Percentiles rank a stretch among this genome's conserved stretches.
phyloP scores from a whole-genome alignment of 192 early-diverging fungal species.

The Chytriomyces hyalinus region DNA sequence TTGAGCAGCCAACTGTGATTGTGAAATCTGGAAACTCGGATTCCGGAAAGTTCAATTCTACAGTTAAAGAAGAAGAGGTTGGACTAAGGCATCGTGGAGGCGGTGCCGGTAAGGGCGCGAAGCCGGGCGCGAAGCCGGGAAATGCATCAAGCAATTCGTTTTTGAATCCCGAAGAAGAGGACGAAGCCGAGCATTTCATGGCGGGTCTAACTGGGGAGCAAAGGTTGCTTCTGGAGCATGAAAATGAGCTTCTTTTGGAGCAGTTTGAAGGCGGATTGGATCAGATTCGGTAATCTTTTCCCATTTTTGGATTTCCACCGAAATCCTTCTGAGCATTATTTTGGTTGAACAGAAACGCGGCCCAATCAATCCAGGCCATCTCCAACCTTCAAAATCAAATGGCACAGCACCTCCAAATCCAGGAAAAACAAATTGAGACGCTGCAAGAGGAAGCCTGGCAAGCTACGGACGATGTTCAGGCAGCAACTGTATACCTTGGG shows the following conservation, averaged over 20 bases:
- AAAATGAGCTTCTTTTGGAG: conserved; percentile 45
- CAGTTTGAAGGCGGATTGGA: conserved; percentile 49
- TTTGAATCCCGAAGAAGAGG: not conserved
- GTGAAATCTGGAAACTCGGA: conserved; percentile 8
- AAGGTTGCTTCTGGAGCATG: conserved; percentile 43
- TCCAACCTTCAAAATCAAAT: conserved; percentile 45
- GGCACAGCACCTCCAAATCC: conserved; percentile 42
- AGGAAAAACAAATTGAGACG: conserved; percentile 44
- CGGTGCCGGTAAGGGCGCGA: not conserved
- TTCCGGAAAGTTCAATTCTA: not conserved
- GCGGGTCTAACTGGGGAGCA: conserved; percentile 31
- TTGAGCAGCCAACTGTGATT: not conserved
- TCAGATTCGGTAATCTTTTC: conserved; percentile 45
- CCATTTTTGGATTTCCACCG: not conserved
- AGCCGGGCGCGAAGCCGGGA: not conserved
- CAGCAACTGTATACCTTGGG: conserved; percentile 41
- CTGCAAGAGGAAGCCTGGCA: conserved; percentile 50
- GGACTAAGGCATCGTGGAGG: conserved; percentile 14
- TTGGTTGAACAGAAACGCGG: conserved; percentile 36
- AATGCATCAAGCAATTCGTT: not conserved
- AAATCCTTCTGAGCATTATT: not conserved
- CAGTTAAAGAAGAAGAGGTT: not conserved
- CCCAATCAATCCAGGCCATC: conserved; percentile 47
- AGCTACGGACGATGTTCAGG: conserved; percentile 40
- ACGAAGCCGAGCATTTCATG: conserved; percentile 43